These are phyloP conservation scores for Colletotrichum scovillei DNA, from an alignment of 2,329 filamentous ascomycete genomes.

Conservation along the genomic window DNA sequence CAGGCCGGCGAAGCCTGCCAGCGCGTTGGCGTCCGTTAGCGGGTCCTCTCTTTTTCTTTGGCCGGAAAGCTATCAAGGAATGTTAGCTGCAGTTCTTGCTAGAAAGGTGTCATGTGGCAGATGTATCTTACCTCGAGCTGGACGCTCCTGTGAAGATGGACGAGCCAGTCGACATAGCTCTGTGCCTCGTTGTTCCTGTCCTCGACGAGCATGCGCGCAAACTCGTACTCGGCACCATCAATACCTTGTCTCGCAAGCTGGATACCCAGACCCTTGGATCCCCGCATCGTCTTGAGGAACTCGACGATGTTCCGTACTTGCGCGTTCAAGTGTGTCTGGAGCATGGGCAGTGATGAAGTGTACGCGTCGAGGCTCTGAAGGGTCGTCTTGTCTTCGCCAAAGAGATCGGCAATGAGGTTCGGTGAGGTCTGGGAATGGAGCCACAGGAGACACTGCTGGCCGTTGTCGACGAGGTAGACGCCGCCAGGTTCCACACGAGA, in stretches of 20 bases:
- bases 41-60: constrained; percentile 78
- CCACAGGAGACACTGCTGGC: constrained; percentile 92
- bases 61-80: constrained; percentile 66
- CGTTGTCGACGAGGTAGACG: constrained; percentile 95
- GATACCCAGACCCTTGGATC: constrained; percentile 87
- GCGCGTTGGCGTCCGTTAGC: constrained; percentile 57
- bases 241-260: constrained; percentile 93
- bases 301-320: constrained; percentile 95
- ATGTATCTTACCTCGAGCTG: constrained; percentile 78
- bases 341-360: constrained; percentile 80
- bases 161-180: constrained; percentile 98
- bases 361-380: constrained; percentile 86
- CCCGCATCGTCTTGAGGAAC: constrained; percentile 82
- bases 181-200: constrained; percentile 98
- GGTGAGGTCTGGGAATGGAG: constrained; percentile 92
- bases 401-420: constrained; percentile 89
- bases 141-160: constrained; percentile 92
- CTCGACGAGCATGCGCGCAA: constrained; percentile 89
- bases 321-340: constrained; percentile 93
- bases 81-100: constrained; percentile 17
- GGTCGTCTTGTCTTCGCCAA: constrained; percentile 78
- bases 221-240: constrained; percentile 96
- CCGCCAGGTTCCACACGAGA: constrained; percentile 91
- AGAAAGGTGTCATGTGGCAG: neutral
- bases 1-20: constrained; percentile 68